These are phyloP conservation scores for Wallacemonas collosoma DNA, from an alignment of 208 protist genomes.

Conservation along the genomic window DNA sequence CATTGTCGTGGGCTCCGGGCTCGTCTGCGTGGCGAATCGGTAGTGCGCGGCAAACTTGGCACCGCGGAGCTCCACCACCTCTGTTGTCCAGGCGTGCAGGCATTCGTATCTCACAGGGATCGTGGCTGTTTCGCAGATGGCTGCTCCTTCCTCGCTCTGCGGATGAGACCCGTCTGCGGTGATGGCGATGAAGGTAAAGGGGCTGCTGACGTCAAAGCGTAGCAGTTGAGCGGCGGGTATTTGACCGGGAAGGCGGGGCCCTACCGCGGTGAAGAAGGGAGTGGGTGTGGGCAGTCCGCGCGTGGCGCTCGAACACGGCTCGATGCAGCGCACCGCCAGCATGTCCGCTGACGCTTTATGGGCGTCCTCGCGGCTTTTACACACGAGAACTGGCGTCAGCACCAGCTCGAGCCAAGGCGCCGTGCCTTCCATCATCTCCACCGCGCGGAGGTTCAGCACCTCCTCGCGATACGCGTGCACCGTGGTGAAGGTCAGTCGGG, in stretches of 20 bases:
- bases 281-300: background rate
- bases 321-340: slow-evolving; percentile 1
- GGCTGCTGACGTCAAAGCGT: background rate
- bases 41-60: slow-evolving; percentile 11
- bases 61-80: background rate
- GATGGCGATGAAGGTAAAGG: background rate
- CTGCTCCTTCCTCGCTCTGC: background rate
- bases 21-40: slow-evolving; percentile 3
- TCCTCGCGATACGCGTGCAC: slow-evolving; percentile 54
- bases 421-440: slow-evolving; percentile 13
- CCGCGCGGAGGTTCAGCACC: slow-evolving; percentile 45
- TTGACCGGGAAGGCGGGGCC: background rate
- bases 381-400: background rate
- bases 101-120: background rate
- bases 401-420: slow-evolving; percentile 18
- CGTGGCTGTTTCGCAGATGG: background rate
- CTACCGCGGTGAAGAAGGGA: background rate
- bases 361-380: background rate
- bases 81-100: slow-evolving; percentile 9
- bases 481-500: slow-evolving; percentile 33
- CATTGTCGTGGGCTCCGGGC: background rate
- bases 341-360: background rate
- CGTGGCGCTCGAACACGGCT: background rate
- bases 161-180: background rate
- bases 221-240: slow-evolving; percentile 3